These are phyloP conservation scores for Dalbergia cultrata DNA, from an alignment of 306 rosid genomes.

Conservation along the genomic window DNA sequence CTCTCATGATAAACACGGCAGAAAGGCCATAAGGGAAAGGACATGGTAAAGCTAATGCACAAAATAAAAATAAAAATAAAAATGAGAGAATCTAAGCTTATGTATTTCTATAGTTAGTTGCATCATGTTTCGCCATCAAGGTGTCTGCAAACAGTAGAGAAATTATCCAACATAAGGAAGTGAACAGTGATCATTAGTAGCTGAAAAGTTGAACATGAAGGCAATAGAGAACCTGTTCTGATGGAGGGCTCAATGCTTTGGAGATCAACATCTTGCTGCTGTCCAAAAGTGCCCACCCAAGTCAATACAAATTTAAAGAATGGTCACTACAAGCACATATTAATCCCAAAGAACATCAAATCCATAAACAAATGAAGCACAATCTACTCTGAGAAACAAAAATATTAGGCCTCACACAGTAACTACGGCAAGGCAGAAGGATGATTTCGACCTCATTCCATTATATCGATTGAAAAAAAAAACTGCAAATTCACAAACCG, in stretches of 20 bases:
- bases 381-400: too few species aligned
- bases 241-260: slow-evolving; percentile 77
- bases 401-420: too few species aligned
- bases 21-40: background rate
- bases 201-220: slow-evolving; percentile 11
- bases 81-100: too few species aligned
- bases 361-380: too few species aligned
- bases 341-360: too few species aligned
- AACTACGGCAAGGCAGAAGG: too few species aligned
- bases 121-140: slow-evolving; percentile 16
- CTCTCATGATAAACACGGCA: background rate
- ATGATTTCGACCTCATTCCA: background rate
- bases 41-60: too few species aligned
- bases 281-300: slow-evolving; percentile 77
- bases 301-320: slow-evolving; percentile 4
- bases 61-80: too few species aligned
- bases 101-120: too few species aligned
- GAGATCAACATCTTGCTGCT: slow-evolving; percentile 78
- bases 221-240: slow-evolving; percentile 71
- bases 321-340: too few species aligned
- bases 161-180: background rate
- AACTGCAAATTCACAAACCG: background rate
- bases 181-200: background rate
- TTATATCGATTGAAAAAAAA: background rate
- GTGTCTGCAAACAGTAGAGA: background rate